Evolutionary conservation across 257 asterid species (phyloP), one percentile per base, ranked within the genome.

Genomic region (Solanum appendiculatum): DNA sequence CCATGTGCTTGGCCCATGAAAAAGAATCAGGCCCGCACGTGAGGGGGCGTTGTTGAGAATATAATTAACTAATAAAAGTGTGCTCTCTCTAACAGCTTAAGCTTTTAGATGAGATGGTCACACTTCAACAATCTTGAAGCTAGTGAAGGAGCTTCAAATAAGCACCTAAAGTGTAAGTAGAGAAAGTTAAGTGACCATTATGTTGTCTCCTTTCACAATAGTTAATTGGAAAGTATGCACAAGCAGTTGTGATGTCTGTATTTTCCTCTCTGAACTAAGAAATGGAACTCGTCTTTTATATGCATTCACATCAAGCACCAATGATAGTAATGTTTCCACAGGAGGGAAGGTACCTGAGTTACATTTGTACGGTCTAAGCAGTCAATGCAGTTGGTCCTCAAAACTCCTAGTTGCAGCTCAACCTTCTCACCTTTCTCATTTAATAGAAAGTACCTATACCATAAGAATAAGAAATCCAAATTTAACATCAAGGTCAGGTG

Each of bases 321-420:
- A 72, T 9, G 25, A 68, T 34, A 9, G 29, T 72, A 72, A 72
- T 72, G 81, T 72, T 72, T 72, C 44, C 29, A 20, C 16, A 20
- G 81, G 81, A 36, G 27, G 46, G 48, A 72, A 72, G 81, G 29
- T 72, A 96, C 99, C 97, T 97, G 99, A 83, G 99, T 97, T 85
- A 97, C 99, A 94, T 97, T 97, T 80, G 99, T 97, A 39, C 99
- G 97, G 93, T 97, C 99, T 90, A 97, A 93, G 91, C 99, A 96
- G 87, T 96, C 99, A 64, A 97, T 90, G 91, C 98, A 97, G 87
- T 97, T 97, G 88, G 98, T 93, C 92, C 99, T 93, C 64, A 96
- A 96, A 88, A 96, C 93, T 91, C 99, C 99, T 72, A 87, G 86
- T 90, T 97, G 99, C 84, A 87, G 88, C 90, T 93, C 93, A 84